Base-by-base conservation (phyloP, 257 asterid genomes). In the Haberlea rhodopensis region DNA sequence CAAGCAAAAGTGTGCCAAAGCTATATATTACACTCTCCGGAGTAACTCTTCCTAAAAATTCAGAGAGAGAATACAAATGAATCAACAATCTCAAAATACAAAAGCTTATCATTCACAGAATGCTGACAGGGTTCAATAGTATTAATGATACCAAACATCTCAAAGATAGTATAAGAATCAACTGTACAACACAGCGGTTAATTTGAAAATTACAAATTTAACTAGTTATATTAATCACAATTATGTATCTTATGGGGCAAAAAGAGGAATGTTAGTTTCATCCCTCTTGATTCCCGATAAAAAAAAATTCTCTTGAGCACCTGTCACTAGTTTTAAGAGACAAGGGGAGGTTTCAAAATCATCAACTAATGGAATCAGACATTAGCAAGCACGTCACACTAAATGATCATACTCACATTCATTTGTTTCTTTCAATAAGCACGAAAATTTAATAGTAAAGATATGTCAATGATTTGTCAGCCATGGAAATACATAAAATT, bases 1-100 rank as follows among this genome's bases (percentile, higher is more conserved):
- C 97, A 48, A 90, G 97, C 84, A 90, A 73, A 73, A 90, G 96
- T 43, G 96, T 87, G 34, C 97, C 97, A 56, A 90, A 90, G 84
- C 97, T 88, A 81, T 87, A 88, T 73, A 80, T 84, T 67, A 88
- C 96, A 72, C 97, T 90, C 70, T 90, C 97, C 4, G 92, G 87
- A 57, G 92, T 86, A 69, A 90, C 90, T 69, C 97, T 79, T 55
- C 97, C 97, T 90, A 68, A 64, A 80, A 74, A 68, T 68, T 32
- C 37, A 31, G 46, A 67, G 75, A 27, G 67, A 45, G 31, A 32
- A 60, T 18, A 60, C 27, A 24, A 63, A 48, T 63, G 57, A 72
- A 59, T 31, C 37, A 43, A 43, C 32, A 52, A 66, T 57, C 59
- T 46, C 59, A 65, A 61, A 40, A 58, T 23, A 29, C 20, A 53